phyloP scores from a whole-genome alignment of 1,284 basidiomycete species.

The Cryptococcus hybrid region DNA sequence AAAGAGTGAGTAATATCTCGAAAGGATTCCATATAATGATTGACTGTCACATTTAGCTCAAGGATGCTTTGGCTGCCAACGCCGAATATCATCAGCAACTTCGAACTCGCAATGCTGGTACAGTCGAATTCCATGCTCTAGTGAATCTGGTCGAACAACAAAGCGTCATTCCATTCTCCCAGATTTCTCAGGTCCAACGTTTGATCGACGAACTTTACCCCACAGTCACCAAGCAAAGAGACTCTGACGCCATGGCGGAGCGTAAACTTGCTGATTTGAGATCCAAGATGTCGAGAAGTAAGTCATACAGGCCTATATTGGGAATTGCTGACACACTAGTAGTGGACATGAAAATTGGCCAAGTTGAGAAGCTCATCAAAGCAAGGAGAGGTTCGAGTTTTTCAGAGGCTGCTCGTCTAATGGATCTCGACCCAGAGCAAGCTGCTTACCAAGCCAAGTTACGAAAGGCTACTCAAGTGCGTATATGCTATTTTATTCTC shows the following conservation, averaged over 20 bases:
- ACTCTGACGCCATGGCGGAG: slow-evolving; percentile 26
- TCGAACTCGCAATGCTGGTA: slow-evolving; percentile 6
- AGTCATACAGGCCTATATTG: background rate
- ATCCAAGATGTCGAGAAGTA: slow-evolving; percentile 52
- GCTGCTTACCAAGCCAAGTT: slow-evolving; percentile 52
- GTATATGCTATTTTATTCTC: slow-evolving; percentile 20
- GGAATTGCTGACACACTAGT: slow-evolving; percentile 8
- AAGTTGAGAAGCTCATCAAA: slow-evolving; percentile 52
- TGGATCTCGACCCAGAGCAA: slow-evolving; percentile 56
- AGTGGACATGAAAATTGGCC: slow-evolving; percentile 53
- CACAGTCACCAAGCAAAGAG: slow-evolving; percentile 32
- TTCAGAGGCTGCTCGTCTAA: slow-evolving; percentile 45
- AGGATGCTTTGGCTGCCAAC: slow-evolving; percentile 32
- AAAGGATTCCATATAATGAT: slow-evolving; percentile 5
- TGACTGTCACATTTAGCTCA: slow-evolving; percentile 29
- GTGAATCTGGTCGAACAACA: slow-evolving; percentile 35
- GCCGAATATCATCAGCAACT: slow-evolving; percentile 25
- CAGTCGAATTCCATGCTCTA: slow-evolving; percentile 15
- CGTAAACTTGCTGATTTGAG: slow-evolving; percentile 50
- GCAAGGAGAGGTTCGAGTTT: slow-evolving; percentile 53
- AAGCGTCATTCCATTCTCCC: slow-evolving; percentile 33
- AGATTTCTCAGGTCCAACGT: slow-evolving; percentile 26
- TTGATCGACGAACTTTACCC: slow-evolving; percentile 27
- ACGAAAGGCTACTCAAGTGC: slow-evolving; percentile 45
- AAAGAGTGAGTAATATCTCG: slow-evolving; percentile 7